These are phyloP conservation scores for Imleria badia DNA, from an alignment of 768 basidiomycete species.

Conservation along the genomic window DNA sequence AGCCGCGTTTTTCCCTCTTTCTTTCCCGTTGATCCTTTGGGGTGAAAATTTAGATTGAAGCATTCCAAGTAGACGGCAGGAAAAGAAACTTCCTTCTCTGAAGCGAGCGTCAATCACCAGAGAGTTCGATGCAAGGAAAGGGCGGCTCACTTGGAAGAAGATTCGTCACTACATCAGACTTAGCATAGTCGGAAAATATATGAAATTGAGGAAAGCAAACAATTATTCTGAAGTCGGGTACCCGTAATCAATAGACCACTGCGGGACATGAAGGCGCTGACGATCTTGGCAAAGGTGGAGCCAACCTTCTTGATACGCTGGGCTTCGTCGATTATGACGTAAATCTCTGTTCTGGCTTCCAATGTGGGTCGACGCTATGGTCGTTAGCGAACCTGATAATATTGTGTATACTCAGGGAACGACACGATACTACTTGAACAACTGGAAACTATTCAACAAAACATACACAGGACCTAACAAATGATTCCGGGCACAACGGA, in stretches of 20 bases:
- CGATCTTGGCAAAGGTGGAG: conserved; percentile 92
- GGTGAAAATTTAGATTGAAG: neutral
- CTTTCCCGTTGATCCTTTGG: conserved; percentile 85
- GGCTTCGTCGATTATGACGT: conserved; percentile 97
- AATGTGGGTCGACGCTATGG: too few species aligned
- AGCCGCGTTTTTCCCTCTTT: conserved; percentile 97
- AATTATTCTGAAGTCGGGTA: conserved; percentile 96
- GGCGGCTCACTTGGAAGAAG: conserved; percentile 74
- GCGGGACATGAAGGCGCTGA: conserved; percentile 83
- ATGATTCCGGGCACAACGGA: too few species aligned
- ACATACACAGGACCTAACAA: too few species aligned
- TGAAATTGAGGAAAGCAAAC: conserved; percentile 90
- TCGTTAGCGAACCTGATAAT: too few species aligned
- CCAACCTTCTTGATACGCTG: conserved; percentile 99
- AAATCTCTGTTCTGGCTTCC: too few species aligned
- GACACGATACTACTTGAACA: too few species aligned
- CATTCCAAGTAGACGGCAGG: neutral
- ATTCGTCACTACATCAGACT: conserved; percentile 95
- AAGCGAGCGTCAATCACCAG: neutral
- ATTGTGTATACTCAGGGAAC: too few species aligned
- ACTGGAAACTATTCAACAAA: too few species aligned
- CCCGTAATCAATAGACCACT: conserved; percentile 94
- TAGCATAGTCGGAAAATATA: conserved; percentile 91
- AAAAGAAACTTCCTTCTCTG: conserved; percentile 83
- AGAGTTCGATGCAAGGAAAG: neutral